Evolutionary conservation across 176 grass and related monocot species (phyloP).

Genomic region (Miscanthus lutarioriparius): DNA sequence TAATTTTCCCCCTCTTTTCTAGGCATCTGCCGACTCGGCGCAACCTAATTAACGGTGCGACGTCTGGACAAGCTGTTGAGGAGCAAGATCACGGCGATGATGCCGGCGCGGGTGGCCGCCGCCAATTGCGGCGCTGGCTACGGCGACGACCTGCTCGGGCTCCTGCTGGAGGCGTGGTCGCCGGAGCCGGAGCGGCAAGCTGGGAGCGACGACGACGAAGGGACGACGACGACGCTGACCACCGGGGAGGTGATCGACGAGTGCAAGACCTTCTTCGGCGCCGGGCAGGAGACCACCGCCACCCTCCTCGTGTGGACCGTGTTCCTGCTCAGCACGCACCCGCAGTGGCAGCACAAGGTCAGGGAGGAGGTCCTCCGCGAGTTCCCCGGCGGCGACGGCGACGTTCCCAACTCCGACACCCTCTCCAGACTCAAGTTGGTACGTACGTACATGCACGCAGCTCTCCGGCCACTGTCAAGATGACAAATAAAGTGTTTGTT

Average conservation of each 20-base stretch:
- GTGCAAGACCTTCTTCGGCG: conserved; percentile 53
- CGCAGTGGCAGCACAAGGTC: conserved; percentile 44
- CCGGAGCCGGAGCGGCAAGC: neutral
- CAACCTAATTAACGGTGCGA: neutral
- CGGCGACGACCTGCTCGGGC: conserved; percentile 48
- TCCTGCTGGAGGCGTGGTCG: conserved; percentile 30
- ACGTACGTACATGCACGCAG: neutral
- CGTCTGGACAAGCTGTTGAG: conserved; percentile 21
- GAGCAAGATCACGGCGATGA: conserved; percentile 28
- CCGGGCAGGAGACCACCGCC: conserved; percentile 45
- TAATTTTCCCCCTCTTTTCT: neutral
- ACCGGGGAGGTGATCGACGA: conserved; percentile 46
- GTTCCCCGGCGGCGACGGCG: neutral
- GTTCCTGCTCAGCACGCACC: conserved; percentile 43
- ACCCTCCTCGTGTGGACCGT: conserved; percentile 40
- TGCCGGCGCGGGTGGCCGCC: neutral
- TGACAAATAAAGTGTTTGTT: no score
- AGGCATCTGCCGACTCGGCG: conserved; percentile 36
- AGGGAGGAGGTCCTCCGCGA: conserved; percentile 44
- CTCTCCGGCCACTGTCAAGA: neutral
- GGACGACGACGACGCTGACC: conserved; percentile 9
- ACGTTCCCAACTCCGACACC: neutral
- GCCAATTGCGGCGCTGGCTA: neutral
- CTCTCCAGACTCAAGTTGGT: conserved; percentile 50
- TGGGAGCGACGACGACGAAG: neutral